Evolutionary conservation across 2,329 filamentous ascomycete genomes (phyloP), one percentile per base, ranked within the genome.

Genomic region (Ophiostoma fasciatum): DNA sequence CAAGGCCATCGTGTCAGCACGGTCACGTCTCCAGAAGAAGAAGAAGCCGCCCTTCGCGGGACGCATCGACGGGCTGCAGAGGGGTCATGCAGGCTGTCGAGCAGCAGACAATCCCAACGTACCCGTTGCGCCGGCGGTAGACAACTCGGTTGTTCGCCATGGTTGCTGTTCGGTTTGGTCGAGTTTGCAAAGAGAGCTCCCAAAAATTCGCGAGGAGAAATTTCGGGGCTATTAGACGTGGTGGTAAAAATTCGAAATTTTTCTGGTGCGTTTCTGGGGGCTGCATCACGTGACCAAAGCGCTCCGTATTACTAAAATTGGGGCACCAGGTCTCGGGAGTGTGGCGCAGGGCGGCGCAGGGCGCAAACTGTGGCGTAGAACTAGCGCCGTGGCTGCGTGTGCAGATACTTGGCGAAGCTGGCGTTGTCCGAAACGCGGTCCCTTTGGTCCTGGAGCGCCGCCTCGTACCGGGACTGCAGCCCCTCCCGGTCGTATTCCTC

Each of bases 121-220:
- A 83, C 79, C 74, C 73, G 69, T 83, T 83, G 61, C 78, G 76
- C 61, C 79, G 77, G 66, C 79, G 76, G 71, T 81, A 75, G 56
- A 68, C 72, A 51, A 74, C 68, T 61, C 70, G 59, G 56, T 68
- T 63, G 60, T 64, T 58, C 50, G 63, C 59, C 70, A 74, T 74
- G 63, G 58, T 71, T 63, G 57, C 62, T 59, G 58, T 52, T 58
- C 54, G 46, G 45, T 49, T 42, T 47, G 48, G 48, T 51, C 48
- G 48, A 45, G 43, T 31, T 31, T 38, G 34, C 12, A 18, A 15
- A 29, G 25, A 26, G 29, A 38, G 39, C 26, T 31, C 33, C 15
- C 11, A 21, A 32, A 36, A 42, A 30, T 28, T 41, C 31, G 35
- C 33, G 23, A 29, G 19, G 34, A 31, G 37, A 38, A 31, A 26